A percentile compares a stretch with the other conserved stretches of the same genome.
phyloP scores from a whole-genome alignment of 441 rosid genomes.

The Macaranga tanarius region DNA sequence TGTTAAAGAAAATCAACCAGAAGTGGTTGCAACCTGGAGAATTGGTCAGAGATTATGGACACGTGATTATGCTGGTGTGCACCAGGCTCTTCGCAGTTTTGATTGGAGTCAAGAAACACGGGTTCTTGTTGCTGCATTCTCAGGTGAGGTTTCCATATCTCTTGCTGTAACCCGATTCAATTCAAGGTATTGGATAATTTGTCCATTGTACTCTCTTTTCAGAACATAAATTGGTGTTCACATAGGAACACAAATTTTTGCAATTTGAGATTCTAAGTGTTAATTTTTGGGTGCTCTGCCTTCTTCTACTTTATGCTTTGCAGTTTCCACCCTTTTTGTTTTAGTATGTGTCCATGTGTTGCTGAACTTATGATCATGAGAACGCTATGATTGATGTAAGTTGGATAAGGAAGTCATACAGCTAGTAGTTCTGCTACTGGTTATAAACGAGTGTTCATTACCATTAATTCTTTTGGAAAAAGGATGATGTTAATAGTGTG shows the following conservation, averaged over 20 bases:
- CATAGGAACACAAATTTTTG: background rate
- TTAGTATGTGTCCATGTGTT: too few species aligned
- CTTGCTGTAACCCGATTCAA: background rate
- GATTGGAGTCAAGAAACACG: conserved; percentile 76
- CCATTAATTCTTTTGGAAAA: background rate
- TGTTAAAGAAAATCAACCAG: conserved; percentile 68
- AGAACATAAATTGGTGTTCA: background rate
- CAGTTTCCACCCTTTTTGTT: background rate
- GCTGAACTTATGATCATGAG: too few species aligned
- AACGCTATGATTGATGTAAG: too few species aligned
- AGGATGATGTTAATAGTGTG: background rate
- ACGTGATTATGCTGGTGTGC: conserved; percentile 67
- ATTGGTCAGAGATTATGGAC: conserved; percentile 87
- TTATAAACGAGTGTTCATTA: background rate
- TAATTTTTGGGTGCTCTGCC: background rate
- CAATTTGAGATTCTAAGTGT: background rate
- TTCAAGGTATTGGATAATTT: background rate
- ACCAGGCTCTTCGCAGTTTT: conserved; percentile 60
- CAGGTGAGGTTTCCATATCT: conserved; percentile 43
- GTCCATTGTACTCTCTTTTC: background rate
- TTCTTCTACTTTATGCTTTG: too few species aligned
- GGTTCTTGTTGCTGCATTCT: conserved; percentile 66
- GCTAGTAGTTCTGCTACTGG: background rate
- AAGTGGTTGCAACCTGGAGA: conserved; percentile 73
- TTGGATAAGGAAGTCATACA: too few species aligned